Evolutionary conservation across 345 rosid species (phyloP), one percentile per base, ranked within the genome.

Genomic region (Ceriops tagal): DNA sequence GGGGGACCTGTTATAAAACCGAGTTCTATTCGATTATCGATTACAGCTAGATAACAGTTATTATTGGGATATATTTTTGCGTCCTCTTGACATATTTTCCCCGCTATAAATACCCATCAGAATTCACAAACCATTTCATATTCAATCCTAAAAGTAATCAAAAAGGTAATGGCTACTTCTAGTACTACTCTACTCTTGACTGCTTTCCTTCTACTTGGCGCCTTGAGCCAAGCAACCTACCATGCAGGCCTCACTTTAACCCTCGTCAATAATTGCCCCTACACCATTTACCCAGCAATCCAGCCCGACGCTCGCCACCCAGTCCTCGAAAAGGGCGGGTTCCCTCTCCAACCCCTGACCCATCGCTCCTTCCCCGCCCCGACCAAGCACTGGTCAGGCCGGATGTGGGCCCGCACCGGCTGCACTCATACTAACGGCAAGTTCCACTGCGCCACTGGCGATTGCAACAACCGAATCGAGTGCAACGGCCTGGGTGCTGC

Each of bases 211-310:
- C 55, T 84, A 55, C 59, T 82, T 39, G 62, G 64, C 75, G 35
- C 66, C 76, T 61, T 75, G 39, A 34, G 68, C 58, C 22, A 75
- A 47, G 79, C 87, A 28, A 60, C 74, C 6, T 70, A 68, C 4
- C 72, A 67, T 1, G 64, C 75, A n/a, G 61, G 80, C 0, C 57
- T 88, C 64, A 77, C 68, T 56, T 73, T 93, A 39, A 93, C 98
- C 74, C 15, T 93, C 4, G 97, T 93, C 77, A 93, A 93, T 84
- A 86, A 93, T 92, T 93, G 98, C 61, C 92, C 89, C 47, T 89
- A 64, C 84, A 76, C 96, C 18, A 77, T 93, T 68, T 93, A 93
- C 89, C 96, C 98, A 7, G 98, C 89, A 46, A 87, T 91, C 73
- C 98, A 83, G 34, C 97, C 97, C 82, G 87, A 86, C 87, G 82